phyloP scores from a whole-genome alignment of 257 asterid genomes.

The Ilex aquifolium region DNA sequence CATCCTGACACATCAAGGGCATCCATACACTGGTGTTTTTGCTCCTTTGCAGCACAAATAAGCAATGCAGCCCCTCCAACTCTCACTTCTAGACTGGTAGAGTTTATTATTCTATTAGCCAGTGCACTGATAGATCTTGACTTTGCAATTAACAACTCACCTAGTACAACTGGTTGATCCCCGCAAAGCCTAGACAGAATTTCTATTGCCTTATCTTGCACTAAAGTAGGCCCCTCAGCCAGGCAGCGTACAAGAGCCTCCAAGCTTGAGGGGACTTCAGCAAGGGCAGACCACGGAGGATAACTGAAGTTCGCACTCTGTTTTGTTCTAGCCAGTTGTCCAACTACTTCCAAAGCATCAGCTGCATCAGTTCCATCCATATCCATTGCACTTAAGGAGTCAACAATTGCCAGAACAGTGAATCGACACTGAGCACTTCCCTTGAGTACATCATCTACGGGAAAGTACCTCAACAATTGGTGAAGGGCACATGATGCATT shows the following conservation, averaged over 20 bases:
- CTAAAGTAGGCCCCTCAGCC: conserved; percentile 52
- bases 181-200: conserved; percentile 67
- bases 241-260: conserved; percentile 60
- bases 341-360: conserved; percentile 60
- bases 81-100: conserved; percentile 69
- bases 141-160: conserved; percentile 43
- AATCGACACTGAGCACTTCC: conserved; percentile 60
- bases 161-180: conserved; percentile 56
- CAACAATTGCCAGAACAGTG: conserved; percentile 56
- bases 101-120: conserved; percentile 66
- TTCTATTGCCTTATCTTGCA: conserved; percentile 69
- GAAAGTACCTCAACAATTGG: conserved; percentile 69
- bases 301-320: conserved; percentile 38
- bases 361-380: conserved; percentile 44
- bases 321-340: conserved; percentile 48
- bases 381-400: conserved; percentile 63
- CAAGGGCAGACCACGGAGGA: conserved; percentile 41
- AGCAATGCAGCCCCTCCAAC: conserved; percentile 66
- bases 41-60: conserved; percentile 71
- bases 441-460: conserved; percentile 55
- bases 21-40: conserved; percentile 41
- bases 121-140: conserved; percentile 48
- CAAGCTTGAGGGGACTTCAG: conserved; percentile 61
- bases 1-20: conserved; percentile 64
- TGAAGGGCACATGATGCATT: conserved; percentile 71